These are phyloP conservation scores for Cenchrus americanus DNA, from an alignment of 176 grass and related monocot genomes.

Conservation along the genomic window DNA sequence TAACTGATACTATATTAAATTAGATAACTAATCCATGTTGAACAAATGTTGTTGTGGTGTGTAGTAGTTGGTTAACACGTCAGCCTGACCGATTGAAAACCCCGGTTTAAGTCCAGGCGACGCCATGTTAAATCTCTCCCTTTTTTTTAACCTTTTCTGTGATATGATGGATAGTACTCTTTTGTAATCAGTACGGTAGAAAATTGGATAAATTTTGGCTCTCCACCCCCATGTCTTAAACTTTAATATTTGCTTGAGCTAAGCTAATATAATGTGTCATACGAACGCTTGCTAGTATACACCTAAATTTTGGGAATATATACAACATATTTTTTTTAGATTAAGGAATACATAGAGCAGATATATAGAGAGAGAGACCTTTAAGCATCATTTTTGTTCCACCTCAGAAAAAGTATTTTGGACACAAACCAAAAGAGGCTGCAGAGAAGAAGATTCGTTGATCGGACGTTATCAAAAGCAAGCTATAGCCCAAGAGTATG, in stretches of 20 bases:
- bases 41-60: conserved; percentile 63
- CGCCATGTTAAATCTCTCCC: not conserved
- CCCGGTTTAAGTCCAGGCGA: conserved; percentile 85
- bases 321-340: too few relatives aligned
- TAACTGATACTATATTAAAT: too few relatives aligned
- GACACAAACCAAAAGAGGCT: conserved; percentile 9
- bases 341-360: not conserved
- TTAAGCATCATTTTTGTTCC: not conserved
- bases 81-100: conserved; percentile 94
- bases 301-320: too few relatives aligned
- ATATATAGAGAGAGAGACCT: not conserved
- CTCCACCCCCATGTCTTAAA: too few relatives aligned
- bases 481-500: not conserved
- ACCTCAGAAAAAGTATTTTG: not conserved
- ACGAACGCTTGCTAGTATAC: too few relatives aligned
- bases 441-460: not conserved
- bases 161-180: too few relatives aligned
- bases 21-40: too few relatives aligned
- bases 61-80: conserved; percentile 98
- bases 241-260: too few relatives aligned
- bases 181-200: too few relatives aligned
- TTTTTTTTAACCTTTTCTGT: not conserved
- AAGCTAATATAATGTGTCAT: too few relatives aligned
- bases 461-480: not conserved
- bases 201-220: too few relatives aligned